These are phyloP conservation scores for Thermoascus crustaceus DNA, from an alignment of 2,329 filamentous ascomycete genomes.

Conservation along the genomic window DNA sequence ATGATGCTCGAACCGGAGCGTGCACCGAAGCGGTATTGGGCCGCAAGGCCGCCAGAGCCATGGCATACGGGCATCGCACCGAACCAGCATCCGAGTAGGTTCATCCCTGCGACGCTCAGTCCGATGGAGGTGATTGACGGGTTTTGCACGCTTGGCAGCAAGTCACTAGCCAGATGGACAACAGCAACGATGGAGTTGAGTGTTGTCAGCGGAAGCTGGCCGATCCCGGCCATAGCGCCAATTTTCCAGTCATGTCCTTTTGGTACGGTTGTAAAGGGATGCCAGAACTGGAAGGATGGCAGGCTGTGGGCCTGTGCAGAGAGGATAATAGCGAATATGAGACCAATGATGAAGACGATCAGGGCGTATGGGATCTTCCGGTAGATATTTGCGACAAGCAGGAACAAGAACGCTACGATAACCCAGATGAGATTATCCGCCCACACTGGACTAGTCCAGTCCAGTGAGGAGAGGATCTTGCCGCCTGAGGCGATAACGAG, in stretches of 20 bases:
- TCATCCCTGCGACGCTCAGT: slow-evolving; percentile 74
- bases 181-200: slow-evolving; percentile 91
- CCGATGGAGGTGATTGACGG: slow-evolving; percentile 72
- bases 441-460: slow-evolving; percentile 58
- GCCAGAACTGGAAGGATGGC: slow-evolving; percentile 53
- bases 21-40: slow-evolving; percentile 84
- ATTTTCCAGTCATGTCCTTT: slow-evolving; percentile 39
- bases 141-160: slow-evolving; percentile 60
- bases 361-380: slow-evolving; percentile 71
- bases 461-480: slow-evolving; percentile 57
- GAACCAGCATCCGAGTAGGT: slow-evolving; percentile 79
- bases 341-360: slow-evolving; percentile 58
- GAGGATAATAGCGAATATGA: slow-evolving; percentile 54
- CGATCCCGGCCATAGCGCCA: slow-evolving; percentile 61
- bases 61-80: slow-evolving; percentile 95
- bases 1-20: slow-evolving; percentile 79
- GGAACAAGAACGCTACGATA: slow-evolving; percentile 60
- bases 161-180: slow-evolving; percentile 65
- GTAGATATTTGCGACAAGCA: slow-evolving; percentile 59
- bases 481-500: slow-evolving; percentile 70
- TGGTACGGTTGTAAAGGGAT: slow-evolving; percentile 46
- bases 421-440: slow-evolving; percentile 75
- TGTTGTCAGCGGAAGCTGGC: slow-evolving; percentile 82
- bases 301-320: slow-evolving; percentile 28
- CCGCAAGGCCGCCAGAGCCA: slow-evolving; percentile 82